Percentiles rank a stretch among this genome's conserved stretches.
These are phyloP conservation scores for Fusarium liriodendri DNA, from an alignment of 2,329 filamentous ascomycete species.

Conservation along the genomic window DNA sequence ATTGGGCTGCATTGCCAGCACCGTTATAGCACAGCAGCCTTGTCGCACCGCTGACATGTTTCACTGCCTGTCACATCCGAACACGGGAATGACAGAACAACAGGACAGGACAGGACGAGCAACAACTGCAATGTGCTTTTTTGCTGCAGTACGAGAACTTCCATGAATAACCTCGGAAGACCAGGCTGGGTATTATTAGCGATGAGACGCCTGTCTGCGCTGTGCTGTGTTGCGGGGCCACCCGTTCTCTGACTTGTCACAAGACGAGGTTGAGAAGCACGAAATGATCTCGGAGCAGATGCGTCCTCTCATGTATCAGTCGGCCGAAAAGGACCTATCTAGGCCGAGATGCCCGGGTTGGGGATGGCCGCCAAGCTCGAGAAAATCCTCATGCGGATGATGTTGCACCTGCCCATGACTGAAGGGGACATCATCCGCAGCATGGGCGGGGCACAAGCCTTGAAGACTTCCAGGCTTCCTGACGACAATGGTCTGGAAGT, in stretches of 20 bases:
- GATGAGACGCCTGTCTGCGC: neutral
- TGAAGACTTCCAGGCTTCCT: slow-evolving; percentile 20
- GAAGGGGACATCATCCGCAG: slow-evolving; percentile 30
- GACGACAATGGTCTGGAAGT: slow-evolving; percentile 12
- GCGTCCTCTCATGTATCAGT: slow-evolving; percentile 29
- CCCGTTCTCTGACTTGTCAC: slow-evolving; percentile 19
- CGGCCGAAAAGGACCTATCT: slow-evolving; percentile 40
- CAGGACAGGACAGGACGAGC: slow-evolving; percentile 23
- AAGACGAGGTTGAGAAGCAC: slow-evolving; percentile 14
- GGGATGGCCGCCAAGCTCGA: slow-evolving; percentile 34
- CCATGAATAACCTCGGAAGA: slow-evolving; percentile 4
- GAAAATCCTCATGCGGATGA: slow-evolving; percentile 23
- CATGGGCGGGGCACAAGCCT: slow-evolving; percentile 30
- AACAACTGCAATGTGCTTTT: slow-evolving; percentile 6
- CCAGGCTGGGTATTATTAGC: slow-evolving; percentile 11
- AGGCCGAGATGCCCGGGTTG: slow-evolving; percentile 30
- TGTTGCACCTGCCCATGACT: slow-evolving; percentile 20
- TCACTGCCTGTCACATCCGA: slow-evolving; percentile 35
- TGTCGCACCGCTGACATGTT: slow-evolving; percentile 42
- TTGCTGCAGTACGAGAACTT: slow-evolving; percentile 19
- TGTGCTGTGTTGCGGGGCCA: slow-evolving; percentile 1
- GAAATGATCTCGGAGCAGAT: slow-evolving; percentile 24
- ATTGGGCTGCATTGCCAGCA: slow-evolving; percentile 43
- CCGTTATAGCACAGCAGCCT: slow-evolving; percentile 34
- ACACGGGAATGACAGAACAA: slow-evolving; percentile 24